Conservation (phyloP, 371 early-diverging fungal species). For the Apophysomyces variabilis region DNA sequence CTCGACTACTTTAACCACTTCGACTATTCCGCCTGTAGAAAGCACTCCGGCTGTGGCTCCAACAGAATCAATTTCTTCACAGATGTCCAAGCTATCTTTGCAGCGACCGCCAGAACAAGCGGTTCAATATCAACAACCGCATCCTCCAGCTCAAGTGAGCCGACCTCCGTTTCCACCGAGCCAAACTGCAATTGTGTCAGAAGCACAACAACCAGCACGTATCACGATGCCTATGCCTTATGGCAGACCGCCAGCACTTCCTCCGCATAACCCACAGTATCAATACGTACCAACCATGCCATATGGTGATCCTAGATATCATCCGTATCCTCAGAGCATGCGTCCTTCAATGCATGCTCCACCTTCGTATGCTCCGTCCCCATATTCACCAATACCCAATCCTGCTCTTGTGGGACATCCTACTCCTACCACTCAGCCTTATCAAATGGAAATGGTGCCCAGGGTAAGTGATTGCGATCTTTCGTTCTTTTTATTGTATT, state of each 20-base stretch:
- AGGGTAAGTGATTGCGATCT: constrained; percentile 4
- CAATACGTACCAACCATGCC: constrained; percentile 12
- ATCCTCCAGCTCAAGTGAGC: constrained; percentile 17
- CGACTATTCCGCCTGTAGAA: constrained; percentile 20
- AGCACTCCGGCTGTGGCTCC: constrained; percentile 18
- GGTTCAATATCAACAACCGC: background rate
- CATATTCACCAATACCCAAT: constrained; percentile 23
- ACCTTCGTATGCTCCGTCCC: constrained; percentile 17
- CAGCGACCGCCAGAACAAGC: constrained; percentile 13
- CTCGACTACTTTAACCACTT: background rate
- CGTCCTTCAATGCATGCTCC: background rate
- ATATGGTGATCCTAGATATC: constrained; percentile 10
- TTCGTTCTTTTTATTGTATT: background rate
- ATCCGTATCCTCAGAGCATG: background rate
- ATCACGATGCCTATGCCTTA: constrained; percentile 1
- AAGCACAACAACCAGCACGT: background rate
- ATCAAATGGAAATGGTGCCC: constrained; percentile 1
- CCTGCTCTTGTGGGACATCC: background rate
- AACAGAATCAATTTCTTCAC: constrained; percentile 24
- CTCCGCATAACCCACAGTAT: constrained; percentile 5
- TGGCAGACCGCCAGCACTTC: constrained; percentile 3
- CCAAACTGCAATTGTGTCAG: background rate
- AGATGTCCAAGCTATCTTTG: constrained; percentile 22
- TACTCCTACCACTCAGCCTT: background rate
- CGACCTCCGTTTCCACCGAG: background rate